A percentile compares a stretch with the other conserved stretches of the same genome.
phyloP scores from a whole-genome alignment of 441 rosid species.

The Dalechampia spathulata region DNA sequence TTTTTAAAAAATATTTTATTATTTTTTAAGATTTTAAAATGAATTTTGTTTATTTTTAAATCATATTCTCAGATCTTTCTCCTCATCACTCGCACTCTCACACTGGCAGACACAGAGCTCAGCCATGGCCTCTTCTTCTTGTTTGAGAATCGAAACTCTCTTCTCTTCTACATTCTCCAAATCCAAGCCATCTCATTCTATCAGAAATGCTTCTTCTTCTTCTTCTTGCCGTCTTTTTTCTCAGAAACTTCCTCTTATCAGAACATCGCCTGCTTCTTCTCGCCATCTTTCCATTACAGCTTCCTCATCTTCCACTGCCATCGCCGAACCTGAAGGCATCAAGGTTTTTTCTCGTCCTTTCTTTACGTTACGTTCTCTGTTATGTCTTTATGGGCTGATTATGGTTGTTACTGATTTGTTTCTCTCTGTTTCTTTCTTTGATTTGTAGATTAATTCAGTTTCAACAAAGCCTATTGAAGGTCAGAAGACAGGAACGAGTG shows the following conservation, averaged over 20 bases:
- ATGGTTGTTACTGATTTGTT: too few relatives aligned
- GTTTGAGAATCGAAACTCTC: constrained; percentile 31
- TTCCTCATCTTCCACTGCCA: constrained; percentile 43
- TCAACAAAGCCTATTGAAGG: constrained; percentile 88
- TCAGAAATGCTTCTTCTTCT: constrained; percentile 13
- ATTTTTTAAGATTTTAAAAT: too few relatives aligned
- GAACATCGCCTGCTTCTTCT: constrained; percentile 3
- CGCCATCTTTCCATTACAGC: constrained; percentile 27
- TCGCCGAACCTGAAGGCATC: constrained; percentile 58
- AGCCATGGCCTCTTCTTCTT: constrained; percentile 19
- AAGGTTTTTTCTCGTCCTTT: too few relatives aligned
- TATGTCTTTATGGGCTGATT: too few relatives aligned
- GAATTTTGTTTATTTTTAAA: too few relatives aligned
- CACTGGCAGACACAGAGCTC: not conserved
- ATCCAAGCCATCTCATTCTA: constrained; percentile 8
- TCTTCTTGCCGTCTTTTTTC: constrained; percentile 11
- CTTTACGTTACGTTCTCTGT: too few relatives aligned
- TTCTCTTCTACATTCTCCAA: constrained; percentile 20
- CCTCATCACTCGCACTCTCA: not conserved
- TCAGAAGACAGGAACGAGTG: constrained; percentile 94
- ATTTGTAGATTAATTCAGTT: constrained; percentile 64
- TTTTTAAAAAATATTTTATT: too few relatives aligned
- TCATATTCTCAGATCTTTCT: not conserved
- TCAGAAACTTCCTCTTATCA: constrained; percentile 23
- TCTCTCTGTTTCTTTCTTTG: too few relatives aligned